Base-by-base conservation (phyloP, 2,329 filamentous ascomycete species). In the Claviceps quebecensis region DNA sequence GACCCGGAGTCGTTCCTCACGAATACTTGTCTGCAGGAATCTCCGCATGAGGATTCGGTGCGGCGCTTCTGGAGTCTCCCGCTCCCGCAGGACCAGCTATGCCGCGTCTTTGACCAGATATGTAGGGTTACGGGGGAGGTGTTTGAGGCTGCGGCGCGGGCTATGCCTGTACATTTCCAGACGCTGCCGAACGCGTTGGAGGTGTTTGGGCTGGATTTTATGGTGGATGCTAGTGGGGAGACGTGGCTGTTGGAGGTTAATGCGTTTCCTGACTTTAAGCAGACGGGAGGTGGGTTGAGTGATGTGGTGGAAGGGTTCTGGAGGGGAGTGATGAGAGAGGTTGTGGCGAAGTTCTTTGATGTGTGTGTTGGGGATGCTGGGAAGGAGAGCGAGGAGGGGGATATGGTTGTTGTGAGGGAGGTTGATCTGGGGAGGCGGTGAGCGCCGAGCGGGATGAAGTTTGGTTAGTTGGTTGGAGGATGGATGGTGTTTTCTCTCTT, bases 211-310 rank as follows among this genome's bases (percentile, higher is more conserved):
- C 67, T 97, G 43, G 93, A 98, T 65, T 98, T 93, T 63, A 66
- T 98, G 60, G 82, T 96, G 9, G 87, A 89, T 60, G 74, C 64
- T 0, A 60, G 65, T 8, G 83, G 80, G 0, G 73, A 61, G 3
- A 78, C 81, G 3, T 96, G 83, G 81, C 65, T 98, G 61, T 71
- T 98, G 52, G 93, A 98, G 71, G 79, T 95, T 36, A 98, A 98
- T 71, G 87, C 91, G 0, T 98, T 95, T 68, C 93, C 93, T 9
- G 93, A 98, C 69, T 97, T 97, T 63, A 82, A 78, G 62, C 91
- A 97, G 77, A 95, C 89, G 16, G 93, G 93, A 8, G 89, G 87
- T 0, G 83, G 86, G 52, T 67, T 95, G 56, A 80, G 76, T 62
- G 77, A 70, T 0, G 67, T 97, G 41, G 83, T 98, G 23, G 77